Base-by-base conservation (phyloP, 768 basidiomycete genomes). In the Kondoa malvinella region DNA sequence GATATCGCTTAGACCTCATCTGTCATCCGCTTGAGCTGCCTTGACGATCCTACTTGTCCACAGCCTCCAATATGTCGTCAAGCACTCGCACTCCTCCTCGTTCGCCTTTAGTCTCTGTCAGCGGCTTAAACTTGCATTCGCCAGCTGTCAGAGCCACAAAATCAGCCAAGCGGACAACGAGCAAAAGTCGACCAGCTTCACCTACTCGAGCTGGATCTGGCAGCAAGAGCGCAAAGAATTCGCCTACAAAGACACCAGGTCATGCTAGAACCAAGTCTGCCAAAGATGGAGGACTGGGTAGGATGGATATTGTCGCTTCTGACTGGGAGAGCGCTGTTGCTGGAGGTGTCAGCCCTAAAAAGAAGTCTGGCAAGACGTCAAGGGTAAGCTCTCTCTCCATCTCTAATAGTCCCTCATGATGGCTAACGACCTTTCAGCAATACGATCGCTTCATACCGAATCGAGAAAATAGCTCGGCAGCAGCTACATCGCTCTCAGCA, bases 371-470 rank as follows among this genome's bases (percentile, higher is more conserved):
- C 32, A 57, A 57, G 34, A 14, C 59, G 3, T 15, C 26, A 4
- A 66, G 57, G 31, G 66, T 66, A 3, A n/a, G 64, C 61, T 30
- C 25, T 17, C 26, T 33, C 15, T 21, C 15, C 62, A 34, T n/a
- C 15, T 56, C 17, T 16, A 25, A 56, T 17, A 14, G 21, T 34
- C 2, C 2, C 17, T 34, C 3, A 25, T 15, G 3, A 2, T 30
- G 61, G 15, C 32, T 21, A 16, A 15, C 21, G 14, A 26, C 3
- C 17, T 29, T 27, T 17, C 32, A 62, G 67, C 25, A 56, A 56
- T 65, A 69, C 30, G 69, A 69, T 57, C 69, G 69, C 14, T 69
- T 69, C 60, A 69, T 69, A 50, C 69, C 69, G 29, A 68, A 57
- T 33, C 66, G 69, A 33, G 69, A 69, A 60, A 69, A 69, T 33